Base-by-base conservation (phyloP, 768 basidiomycete genomes). In the Porphyrellus cyaneotinctus region DNA sequence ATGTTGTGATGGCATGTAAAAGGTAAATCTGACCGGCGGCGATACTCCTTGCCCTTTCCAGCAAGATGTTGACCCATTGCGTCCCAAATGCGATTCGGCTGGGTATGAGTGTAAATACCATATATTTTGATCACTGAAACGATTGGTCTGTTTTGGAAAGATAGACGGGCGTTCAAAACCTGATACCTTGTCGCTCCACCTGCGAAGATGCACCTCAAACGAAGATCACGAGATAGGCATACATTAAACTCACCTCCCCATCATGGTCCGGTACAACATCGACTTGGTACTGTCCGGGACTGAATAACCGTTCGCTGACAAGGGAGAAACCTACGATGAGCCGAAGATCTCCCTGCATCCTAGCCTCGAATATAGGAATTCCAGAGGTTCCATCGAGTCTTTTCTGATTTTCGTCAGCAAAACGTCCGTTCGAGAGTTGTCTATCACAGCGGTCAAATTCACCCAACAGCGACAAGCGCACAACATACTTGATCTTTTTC, bases 361-460 rank as follows among this genome's bases (percentile, higher is more conserved):
- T 87, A 0, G 87, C 87, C 61, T 87, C 84, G 47, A 76, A 87
- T 11, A 88, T 76, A 0, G 85, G 83, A 3, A 87, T 65, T 1
- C 77, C 76, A 14, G 66, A 64, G 13, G 71, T 46, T 0, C 75
- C 75, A 20, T 72, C 80, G 13, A 87, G 68, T 7, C 76, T 68
- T 64, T 85, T 84, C 57, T 87, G 83, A 55, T 87, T 88, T 51
- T 84, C 81, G 11, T 74, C 72, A 1, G 86, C 86, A 59, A 88
- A 87, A 51, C 81, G 78, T 0, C 86, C 87, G 4, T 78, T 75
- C 0, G 87, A 88, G 12, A 89, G 74, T 54, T 88, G 82, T 61
- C 87, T 88, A 41, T 28, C 22, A 30, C 10, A 8, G 30, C 5
- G 7, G 36, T 52, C 33, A 28, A 53, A 32, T 28, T 45, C 7